Evolutionary conservation across 257 asterid species (phyloP), one percentile per base, ranked within the genome.

Genomic region (Forsythia suspensa): DNA sequence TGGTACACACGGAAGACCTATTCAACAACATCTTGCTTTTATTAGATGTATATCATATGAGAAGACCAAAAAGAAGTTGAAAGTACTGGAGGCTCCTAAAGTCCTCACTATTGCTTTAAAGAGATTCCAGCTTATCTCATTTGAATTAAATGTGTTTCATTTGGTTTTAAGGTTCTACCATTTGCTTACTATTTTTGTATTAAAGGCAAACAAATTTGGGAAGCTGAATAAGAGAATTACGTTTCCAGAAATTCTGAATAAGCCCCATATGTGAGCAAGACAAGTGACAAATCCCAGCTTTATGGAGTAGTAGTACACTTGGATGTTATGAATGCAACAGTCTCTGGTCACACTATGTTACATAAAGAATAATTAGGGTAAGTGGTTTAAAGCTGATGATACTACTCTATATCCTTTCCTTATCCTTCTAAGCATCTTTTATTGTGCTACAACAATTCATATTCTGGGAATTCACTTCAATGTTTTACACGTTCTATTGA

Each of bases 271-370:
- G 88, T 93, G 93, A 87, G 95, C 83, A 93, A 96, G 74, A 90
- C 97, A 5, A 88, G 95, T 68, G 97, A 93, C 81, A 92, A 88
- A 68, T 88, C 94, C 81, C 89, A 86, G 76, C 97, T 92, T 80
- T 93, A 89, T 79, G 96, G 95, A 44, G 96, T 90, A 11, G 88
- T 93, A 74, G 97, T 92, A 85, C 98, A 93, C 84, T 69, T 90
- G 84, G 97, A 90, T 76, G 67, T 79, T 76, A 85, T 84, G 96
- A 90, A 90, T 79, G 91, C 96, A 43, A 80, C 96, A 59, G 87
- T 84, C 85, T 89, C 95, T 81, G 98, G 98, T 80, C 98, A 93
- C 88, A 92, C 92, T 61, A 86, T 93, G 70, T 79, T 92, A 90
- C 79, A 84, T 93, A 46, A 92, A 90, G 86, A 92, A 89, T 77